phyloP scores from a whole-genome alignment of 257 asterid species.

The Craterostigma plantagineum region DNA sequence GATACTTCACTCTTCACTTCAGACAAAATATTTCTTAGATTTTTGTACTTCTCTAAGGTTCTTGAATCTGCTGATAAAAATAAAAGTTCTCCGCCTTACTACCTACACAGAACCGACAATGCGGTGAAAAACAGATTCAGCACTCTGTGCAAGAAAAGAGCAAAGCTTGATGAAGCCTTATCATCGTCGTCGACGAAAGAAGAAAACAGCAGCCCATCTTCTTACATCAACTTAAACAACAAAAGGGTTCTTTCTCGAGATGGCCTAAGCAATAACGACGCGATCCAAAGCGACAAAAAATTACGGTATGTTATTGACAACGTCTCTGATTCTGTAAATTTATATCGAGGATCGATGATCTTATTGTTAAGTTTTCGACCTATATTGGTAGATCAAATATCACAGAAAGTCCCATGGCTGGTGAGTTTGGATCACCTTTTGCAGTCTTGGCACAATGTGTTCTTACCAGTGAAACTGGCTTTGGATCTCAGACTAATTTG shows the following conservation, averaged over 20 bases:
- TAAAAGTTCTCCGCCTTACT: neutral
- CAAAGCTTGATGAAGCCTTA: constrained; percentile 38
- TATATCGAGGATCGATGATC: too few relatives aligned
- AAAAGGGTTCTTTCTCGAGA: constrained; percentile 46
- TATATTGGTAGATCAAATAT: too few relatives aligned
- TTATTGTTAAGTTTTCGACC: too few relatives aligned
- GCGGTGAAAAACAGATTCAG: constrained; percentile 98
- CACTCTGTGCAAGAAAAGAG: constrained; percentile 92
- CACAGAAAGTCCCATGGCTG: too few relatives aligned
- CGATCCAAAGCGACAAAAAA: constrained; percentile 32
- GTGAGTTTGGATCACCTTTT: too few relatives aligned
- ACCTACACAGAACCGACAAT: constrained; percentile 71
- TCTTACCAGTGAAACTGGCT: too few relatives aligned
- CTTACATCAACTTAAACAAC: constrained; percentile 56
- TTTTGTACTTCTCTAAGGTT: neutral
- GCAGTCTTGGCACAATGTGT: too few relatives aligned
- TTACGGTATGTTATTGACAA: constrained; percentile 30
- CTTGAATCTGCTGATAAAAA: too few relatives aligned
- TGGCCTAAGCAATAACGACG: too few relatives aligned
- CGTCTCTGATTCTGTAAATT: neutral
- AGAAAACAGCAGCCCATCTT: constrained; percentile 39
- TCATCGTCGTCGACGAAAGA: constrained; percentile 28
- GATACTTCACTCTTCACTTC: neutral
- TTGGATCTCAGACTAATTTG: too few relatives aligned
- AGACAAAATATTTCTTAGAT: neutral